These are phyloP conservation scores for Aphanomyces cochlioides DNA, from an alignment of 352 stramenopile genomes.

Conservation along the genomic window DNA sequence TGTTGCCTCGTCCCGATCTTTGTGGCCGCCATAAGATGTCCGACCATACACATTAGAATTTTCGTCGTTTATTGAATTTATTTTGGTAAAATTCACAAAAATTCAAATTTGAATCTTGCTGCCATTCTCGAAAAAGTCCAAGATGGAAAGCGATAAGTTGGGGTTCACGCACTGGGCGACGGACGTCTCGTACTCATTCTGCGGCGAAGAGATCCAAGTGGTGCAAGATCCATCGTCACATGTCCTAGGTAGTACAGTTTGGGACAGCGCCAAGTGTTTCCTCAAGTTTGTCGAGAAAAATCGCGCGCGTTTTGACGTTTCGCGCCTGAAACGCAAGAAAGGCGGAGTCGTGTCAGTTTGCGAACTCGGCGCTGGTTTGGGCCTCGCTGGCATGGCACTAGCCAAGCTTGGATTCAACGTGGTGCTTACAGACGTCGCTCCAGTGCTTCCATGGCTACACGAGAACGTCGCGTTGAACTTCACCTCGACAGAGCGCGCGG, in stretches of 20 bases:
- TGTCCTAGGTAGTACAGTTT: conserved; percentile 76
- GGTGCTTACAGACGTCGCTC: conserved; percentile 72
- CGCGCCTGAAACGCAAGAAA: conserved; percentile 27
- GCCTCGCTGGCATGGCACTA: conserved; percentile 65
- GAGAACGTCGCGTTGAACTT: conserved; percentile 65
- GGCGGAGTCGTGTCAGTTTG: conserved; percentile 46
- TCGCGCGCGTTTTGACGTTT: conserved; percentile 44
- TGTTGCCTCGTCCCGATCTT: too few species aligned
- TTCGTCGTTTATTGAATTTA: too few species aligned
- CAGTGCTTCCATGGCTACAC: conserved; percentile 72
- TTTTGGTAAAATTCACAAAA: too few species aligned
- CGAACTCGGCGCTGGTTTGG: conserved; percentile 70
- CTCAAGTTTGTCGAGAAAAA: conserved; percentile 81
- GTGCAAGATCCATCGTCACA: conserved; percentile 79
- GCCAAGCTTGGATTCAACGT: conserved; percentile 58
- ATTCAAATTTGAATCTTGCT: too few species aligned
- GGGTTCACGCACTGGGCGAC: conserved; percentile 26
- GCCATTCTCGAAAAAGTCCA: too few species aligned
- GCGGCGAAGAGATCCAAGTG: conserved; percentile 37
- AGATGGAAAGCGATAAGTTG: too few species aligned
- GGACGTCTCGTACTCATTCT: conserved; percentile 18
- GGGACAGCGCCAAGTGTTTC: conserved; percentile 83
- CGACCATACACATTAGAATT: too few species aligned
- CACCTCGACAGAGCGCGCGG: conserved; percentile 50
- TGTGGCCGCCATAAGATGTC: too few species aligned